Conservation (phyloP, 768 basidiomycete species). For the Boletus edulis region DNA sequence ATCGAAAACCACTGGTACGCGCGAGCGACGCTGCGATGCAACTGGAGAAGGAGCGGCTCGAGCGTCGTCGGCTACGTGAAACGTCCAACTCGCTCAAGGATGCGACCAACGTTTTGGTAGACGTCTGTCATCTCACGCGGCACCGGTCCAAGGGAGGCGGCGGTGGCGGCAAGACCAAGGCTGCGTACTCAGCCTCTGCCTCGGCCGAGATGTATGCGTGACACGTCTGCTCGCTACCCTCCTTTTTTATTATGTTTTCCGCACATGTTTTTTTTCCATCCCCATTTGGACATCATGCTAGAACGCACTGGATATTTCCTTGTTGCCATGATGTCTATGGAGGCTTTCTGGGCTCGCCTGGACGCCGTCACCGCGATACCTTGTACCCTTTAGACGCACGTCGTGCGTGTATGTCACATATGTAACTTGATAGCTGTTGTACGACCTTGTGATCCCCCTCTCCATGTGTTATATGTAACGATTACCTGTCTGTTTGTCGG, state of each 20-base stretch:
- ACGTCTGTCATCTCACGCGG: constrained; percentile 20
- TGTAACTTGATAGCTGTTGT: background rate
- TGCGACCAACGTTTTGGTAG: constrained; percentile 24
- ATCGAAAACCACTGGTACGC: constrained; percentile 37
- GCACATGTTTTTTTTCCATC: background rate
- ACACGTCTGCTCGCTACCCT: background rate
- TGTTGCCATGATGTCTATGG: constrained; percentile 10
- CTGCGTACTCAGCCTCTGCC: constrained; percentile 5
- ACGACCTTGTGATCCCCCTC: background rate
- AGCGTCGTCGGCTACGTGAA: constrained; percentile 29
- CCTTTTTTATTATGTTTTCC: background rate
- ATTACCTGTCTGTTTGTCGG: background rate
- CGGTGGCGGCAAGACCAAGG: constrained; percentile 14
- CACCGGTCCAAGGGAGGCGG: constrained; percentile 8
- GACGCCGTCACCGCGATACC: constrained; percentile 25
- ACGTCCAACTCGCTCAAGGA: constrained; percentile 26
- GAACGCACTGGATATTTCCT: too few species aligned
- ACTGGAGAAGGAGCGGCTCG: constrained; percentile 44
- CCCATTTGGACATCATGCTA: too few species aligned
- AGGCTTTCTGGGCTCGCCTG: background rate
- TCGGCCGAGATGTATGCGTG: constrained; percentile 17
- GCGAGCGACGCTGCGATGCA: constrained; percentile 56
- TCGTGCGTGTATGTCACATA: constrained; percentile 9
- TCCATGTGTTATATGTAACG: constrained; percentile 16
- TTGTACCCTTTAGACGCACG: constrained; percentile 5